Conservation (phyloP, 2,329 filamentous ascomycete genomes). For the Mycosphaerella sp. region DNA sequence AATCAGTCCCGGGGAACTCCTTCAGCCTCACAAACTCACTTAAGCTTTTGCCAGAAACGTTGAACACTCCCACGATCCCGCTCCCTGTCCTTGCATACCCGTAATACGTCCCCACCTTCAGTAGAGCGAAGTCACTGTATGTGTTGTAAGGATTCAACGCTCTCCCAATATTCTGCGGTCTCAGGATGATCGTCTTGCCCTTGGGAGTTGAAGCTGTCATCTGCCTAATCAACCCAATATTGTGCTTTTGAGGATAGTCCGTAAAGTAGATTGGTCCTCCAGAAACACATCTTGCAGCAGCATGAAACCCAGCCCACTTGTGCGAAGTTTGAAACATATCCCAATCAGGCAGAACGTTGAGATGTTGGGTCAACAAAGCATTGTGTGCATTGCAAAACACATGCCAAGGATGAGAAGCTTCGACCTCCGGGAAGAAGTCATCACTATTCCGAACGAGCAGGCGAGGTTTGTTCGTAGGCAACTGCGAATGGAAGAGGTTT, state of each 20-base stretch:
- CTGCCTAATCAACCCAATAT: constrained; percentile 66
- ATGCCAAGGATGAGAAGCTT: constrained; percentile 84
- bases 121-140: constrained; percentile 65
- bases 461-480: constrained; percentile 67
- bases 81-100: constrained; percentile 63
- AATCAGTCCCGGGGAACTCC: constrained; percentile 65
- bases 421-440: constrained; percentile 83
- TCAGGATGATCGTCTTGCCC: constrained; percentile 71
- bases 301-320: constrained; percentile 74
- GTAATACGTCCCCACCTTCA: constrained; percentile 75
- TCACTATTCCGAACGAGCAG: constrained; percentile 79
- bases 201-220: constrained; percentile 70
- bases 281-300: constrained; percentile 79
- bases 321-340: constrained; percentile 67
- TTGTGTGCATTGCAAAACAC: constrained; percentile 93
- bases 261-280: constrained; percentile 95
- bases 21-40: constrained; percentile 64
- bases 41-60: constrained; percentile 58
- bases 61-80: constrained; percentile 78
- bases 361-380: constrained; percentile 69
- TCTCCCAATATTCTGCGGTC: constrained; percentile 69
- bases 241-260: constrained; percentile 76
- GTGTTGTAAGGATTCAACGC: constrained; percentile 66
- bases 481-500: constrained; percentile 75
- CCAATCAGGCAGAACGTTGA: constrained; percentile 84